Base-by-base conservation (phyloP, 2,329 filamentous ascomycete species). In the Talaromyces amestolkiae region DNA sequence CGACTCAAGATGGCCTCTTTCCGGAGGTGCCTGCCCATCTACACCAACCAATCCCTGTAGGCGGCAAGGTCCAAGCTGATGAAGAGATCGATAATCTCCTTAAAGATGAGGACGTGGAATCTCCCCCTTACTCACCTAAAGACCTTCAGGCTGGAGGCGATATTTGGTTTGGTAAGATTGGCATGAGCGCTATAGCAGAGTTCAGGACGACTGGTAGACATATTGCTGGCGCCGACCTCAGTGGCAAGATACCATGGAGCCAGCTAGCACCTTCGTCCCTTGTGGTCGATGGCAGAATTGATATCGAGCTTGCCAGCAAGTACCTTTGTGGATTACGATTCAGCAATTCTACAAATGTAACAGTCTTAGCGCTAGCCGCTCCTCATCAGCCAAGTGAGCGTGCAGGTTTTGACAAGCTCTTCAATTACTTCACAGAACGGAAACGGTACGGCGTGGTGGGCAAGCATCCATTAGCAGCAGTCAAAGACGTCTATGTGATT, bases 401-500 rank as follows among this genome's bases (percentile, higher is more conserved):
- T 35, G 78, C 83, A 7, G 85, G 87, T 27, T 96, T 96, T 73
- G 84, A 90, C 68, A 85, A 86, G 19, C 83, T 98, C n/a, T 91
- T 93, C 72, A 86, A 93, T 61, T 98, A 99, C 79, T 98, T 99
- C 74, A 83, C 88, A 49, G 85, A 84, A 60, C 91, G 94, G 73
- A 86, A 91, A 69, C 86, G 93, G 39, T 99, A 96, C 75, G 94
- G 93, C 22, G 94, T 98, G 1, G 85, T 97, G 7, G 89, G 89
- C 15, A 91, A 94, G 73, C 90, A 91, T 75, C 85, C 86, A 0
- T 80, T 88, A 35, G 85, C 87, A 22, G 89, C 92, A 67, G 90
- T 97, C 58, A 89, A 93, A 66, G 94, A 98, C 74, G 91, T 93
- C 1, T 98, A 98, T 76, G 85, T 98, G 37, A 89, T 97, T 10